Conservation (phyloP, 352 stramenopile species). For the Pelagophyceae sp. region DNA sequence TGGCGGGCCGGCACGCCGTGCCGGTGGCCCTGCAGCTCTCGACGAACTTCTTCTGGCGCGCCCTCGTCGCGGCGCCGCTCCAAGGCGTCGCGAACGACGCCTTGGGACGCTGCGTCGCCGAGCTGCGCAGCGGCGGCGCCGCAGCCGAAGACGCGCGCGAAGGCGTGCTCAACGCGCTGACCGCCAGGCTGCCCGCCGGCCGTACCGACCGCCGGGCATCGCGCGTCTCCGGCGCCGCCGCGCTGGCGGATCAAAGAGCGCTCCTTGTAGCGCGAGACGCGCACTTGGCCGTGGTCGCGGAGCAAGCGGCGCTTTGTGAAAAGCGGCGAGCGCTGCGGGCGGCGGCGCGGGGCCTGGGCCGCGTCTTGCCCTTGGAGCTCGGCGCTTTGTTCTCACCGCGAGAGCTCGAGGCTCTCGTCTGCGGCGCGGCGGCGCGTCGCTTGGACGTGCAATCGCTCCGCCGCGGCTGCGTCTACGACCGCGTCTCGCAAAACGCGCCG, state of each 20-base stretch:
- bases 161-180: conserved; percentile 50
- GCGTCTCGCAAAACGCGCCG: conserved; percentile 72
- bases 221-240: conserved; percentile 23
- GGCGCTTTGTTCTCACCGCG: conserved; percentile 86
- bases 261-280: too few species aligned
- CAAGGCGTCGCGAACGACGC: conserved; percentile 14
- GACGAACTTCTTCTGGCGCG: not conserved
- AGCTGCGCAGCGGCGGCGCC: conserved; percentile 15
- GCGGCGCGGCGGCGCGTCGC: conserved; percentile 82
- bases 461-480: conserved; percentile 91
- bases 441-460: conserved; percentile 90
- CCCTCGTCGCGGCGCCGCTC: not conserved
- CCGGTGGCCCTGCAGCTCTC: not conserved
- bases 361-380: conserved; percentile 89
- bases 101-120: conserved; percentile 16
- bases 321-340: conserved; percentile 53
- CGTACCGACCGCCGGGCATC: conserved; percentile 11
- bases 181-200: conserved; percentile 30
- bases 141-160: not conserved
- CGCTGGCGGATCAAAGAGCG: too few species aligned
- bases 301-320: conserved; percentile 33
- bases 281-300: conserved; percentile 31
- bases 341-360: conserved; percentile 71
- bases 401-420: conserved; percentile 90
- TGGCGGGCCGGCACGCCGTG: conserved; percentile 28